Evolutionary conservation across 495 filamentous ascomycete genomes (phyloP).

Genomic region (Neurospora sp.): DNA sequence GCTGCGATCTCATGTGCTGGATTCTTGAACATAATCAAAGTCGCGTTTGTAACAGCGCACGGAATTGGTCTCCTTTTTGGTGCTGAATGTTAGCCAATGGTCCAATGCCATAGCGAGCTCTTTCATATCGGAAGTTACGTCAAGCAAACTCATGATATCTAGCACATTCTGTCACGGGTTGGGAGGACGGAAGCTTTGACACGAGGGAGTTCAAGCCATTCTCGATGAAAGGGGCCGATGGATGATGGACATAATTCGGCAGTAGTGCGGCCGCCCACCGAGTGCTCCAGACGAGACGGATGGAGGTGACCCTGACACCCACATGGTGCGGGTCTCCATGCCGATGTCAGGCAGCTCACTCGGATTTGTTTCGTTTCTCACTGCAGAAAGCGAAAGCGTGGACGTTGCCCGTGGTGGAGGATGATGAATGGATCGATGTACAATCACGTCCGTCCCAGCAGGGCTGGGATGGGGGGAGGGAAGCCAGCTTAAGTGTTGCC

Average conservation of each 20-base stretch:
- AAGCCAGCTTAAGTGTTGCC: background rate
- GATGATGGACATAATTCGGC: background rate
- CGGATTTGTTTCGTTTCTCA: background rate
- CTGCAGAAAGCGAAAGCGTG: background rate
- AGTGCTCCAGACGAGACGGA: background rate
- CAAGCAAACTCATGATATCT: background rate
- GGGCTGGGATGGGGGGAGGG: background rate
- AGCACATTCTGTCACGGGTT: background rate
- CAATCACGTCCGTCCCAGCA: background rate
- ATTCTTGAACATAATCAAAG: background rate
- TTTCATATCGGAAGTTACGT: background rate
- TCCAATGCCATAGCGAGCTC: background rate
- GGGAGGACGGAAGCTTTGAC: background rate
- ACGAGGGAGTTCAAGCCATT: background rate
- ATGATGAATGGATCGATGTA: background rate
- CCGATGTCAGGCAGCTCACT: background rate
- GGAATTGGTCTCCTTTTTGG: background rate
- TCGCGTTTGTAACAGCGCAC: background rate
- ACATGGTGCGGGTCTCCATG: background rate
- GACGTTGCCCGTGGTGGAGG: background rate
- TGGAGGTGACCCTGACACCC: background rate
- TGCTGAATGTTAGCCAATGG: background rate
- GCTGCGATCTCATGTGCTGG: background rate
- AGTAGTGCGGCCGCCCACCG: background rate
- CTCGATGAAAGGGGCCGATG: background rate